Evolutionary conservation across 2,329 filamentous ascomycete species (phyloP).

Genomic region (Microdochium nivale): DNA sequence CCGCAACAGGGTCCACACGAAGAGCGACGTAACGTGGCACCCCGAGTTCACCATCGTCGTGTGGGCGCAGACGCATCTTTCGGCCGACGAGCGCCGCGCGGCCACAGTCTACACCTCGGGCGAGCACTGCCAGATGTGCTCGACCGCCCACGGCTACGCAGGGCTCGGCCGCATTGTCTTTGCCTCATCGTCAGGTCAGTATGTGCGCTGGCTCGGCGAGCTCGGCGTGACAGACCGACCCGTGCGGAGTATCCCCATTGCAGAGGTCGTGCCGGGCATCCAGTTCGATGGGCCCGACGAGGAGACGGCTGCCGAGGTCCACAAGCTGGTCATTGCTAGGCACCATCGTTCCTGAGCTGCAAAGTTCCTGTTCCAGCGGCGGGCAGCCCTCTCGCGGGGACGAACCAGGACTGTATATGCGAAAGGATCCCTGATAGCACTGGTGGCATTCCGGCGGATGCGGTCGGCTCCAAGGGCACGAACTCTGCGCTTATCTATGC

Average conservation of each 20-base stretch:
- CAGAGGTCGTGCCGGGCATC: slow-evolving; percentile 18
- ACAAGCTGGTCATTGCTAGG: background rate
- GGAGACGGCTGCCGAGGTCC: background rate
- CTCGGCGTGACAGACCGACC: slow-evolving; percentile 9
- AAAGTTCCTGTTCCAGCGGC: too few relatives aligned
- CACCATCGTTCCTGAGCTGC: too few relatives aligned
- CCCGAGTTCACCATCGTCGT: slow-evolving; percentile 26
- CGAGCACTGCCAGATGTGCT: slow-evolving; percentile 28
- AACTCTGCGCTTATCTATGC: too few relatives aligned
- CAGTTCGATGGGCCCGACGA: slow-evolving; percentile 17
- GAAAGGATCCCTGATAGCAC: too few relatives aligned
- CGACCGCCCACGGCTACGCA: slow-evolving; percentile 23
- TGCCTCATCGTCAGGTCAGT: slow-evolving; percentile 19
- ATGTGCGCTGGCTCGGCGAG: slow-evolving; percentile 17
- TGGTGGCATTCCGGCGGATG: too few relatives aligned
- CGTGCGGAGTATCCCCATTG: slow-evolving; percentile 18
- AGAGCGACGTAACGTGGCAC: slow-evolving; percentile 22
- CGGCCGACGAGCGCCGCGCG: slow-evolving; percentile 28
- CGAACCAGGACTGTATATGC: too few relatives aligned
- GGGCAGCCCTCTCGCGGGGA: too few relatives aligned
- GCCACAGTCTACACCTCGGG: slow-evolving; percentile 26
- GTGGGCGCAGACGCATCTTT: slow-evolving; percentile 25
- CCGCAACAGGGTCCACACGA: slow-evolving; percentile 23
- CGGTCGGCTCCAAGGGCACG: too few relatives aligned
- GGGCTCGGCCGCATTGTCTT: slow-evolving; percentile 26